Evolutionary conservation across 805 yeast species (phyloP).

Genomic region (Blastobotrys parvus): DNA sequence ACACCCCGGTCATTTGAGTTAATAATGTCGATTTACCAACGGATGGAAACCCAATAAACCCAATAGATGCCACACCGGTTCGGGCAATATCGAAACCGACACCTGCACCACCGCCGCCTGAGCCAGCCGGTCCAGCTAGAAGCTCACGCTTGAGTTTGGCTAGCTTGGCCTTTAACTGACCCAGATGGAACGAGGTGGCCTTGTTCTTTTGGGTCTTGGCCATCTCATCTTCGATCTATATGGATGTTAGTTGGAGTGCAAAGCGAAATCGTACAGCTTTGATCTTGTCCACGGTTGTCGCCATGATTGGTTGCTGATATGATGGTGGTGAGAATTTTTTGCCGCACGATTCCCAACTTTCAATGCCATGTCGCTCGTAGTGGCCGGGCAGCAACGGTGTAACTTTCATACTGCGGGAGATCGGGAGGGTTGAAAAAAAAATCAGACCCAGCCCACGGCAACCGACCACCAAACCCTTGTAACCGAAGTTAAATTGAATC

Average conservation of each 20-base stretch:
- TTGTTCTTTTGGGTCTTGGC: constrained; percentile 96
- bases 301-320: constrained; percentile 33
- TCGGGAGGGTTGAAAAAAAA: no score
- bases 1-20: constrained; percentile 70
- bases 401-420: no score
- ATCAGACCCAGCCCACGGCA: no score
- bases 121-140: constrained; percentile 56
- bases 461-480: no score
- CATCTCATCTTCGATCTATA: constrained; percentile 92
- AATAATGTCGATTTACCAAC: constrained; percentile 74
- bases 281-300: constrained; percentile 55
- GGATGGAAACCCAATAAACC: constrained; percentile 97
- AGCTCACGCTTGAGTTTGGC: constrained; percentile 93
- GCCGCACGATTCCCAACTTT: no score
- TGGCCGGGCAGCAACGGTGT: no score
- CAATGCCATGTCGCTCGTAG: no score
- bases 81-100: constrained; percentile 97
- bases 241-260: constrained; percentile 53
- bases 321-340: no score
- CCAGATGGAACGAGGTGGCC: constrained; percentile 95
- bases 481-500: no score
- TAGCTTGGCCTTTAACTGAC: constrained; percentile 91
- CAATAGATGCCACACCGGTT: constrained; percentile 96
- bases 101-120: constrained; percentile 88
- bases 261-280: constrained; percentile 32